phyloP scores from a whole-genome alignment of 148 eudicot species.

The Selenicereus undatus region DNA sequence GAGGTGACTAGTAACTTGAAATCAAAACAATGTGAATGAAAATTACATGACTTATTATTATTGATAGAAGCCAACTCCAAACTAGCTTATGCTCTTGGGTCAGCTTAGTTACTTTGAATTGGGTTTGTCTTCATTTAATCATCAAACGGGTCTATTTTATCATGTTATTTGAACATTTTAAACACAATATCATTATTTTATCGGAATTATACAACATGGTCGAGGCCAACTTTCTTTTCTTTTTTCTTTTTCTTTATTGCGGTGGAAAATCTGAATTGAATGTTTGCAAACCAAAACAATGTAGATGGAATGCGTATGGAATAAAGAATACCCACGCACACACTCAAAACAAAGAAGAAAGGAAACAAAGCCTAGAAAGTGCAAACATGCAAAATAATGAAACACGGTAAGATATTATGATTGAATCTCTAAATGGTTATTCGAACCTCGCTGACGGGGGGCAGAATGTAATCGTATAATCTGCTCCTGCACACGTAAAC shows the following conservation, averaged over 20 bases:
- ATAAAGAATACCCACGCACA: not conserved
- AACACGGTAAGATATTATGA: too few species aligned
- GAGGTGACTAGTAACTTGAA: too few species aligned
- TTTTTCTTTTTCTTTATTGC: not conserved
- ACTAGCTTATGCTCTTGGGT: too few species aligned
- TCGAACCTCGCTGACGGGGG: conserved; percentile 38
- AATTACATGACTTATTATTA: too few species aligned
- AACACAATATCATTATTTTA: not conserved
- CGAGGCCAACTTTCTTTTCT: not conserved
- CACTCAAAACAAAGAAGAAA: not conserved
- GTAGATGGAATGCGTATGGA: not conserved
- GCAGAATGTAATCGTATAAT: conserved; percentile 64
- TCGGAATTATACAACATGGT: not conserved
- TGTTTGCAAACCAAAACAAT: not conserved
- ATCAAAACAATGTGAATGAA: too few species aligned
- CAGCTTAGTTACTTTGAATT: too few species aligned
- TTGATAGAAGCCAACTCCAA: too few species aligned
- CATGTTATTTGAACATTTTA: not conserved
- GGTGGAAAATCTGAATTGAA: not conserved
- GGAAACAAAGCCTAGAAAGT: not conserved
- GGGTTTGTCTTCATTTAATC: not conserved
- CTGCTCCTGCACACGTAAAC: conserved; percentile 53
- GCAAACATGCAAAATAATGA: too few species aligned
- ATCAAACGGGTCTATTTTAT: not conserved
- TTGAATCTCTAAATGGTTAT: not conserved